Evolutionary conservation across 2,329 filamentous ascomycete genomes (phyloP), one percentile per base, ranked within the genome.

Genomic region (Verruconis gallopava): DNA sequence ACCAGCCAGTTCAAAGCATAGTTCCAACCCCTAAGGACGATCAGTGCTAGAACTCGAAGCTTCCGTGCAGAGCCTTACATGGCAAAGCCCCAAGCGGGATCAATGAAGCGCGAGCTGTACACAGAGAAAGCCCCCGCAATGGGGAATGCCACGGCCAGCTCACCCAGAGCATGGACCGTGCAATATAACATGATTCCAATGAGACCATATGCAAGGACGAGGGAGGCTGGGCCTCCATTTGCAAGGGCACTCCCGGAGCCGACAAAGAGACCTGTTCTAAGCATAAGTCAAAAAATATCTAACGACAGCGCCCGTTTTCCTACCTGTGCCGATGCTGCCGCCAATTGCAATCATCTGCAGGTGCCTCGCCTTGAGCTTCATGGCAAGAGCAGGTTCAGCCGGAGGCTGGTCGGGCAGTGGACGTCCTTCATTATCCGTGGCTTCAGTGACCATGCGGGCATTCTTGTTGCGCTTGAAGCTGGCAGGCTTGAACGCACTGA

Each of bases 271-370:
- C n/a, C n/a, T n/a, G n/a, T n/a, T n/a, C n/a, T n/a, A n/a, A n/a
- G n/a, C n/a, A n/a, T n/a, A n/a, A n/a, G n/a, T n/a, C n/a, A n/a
- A n/a, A n/a, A n/a, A n/a, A n/a, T n/a, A n/a, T n/a, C n/a, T n/a
- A n/a, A n/a, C n/a, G n/a, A n/a, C n/a, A n/a, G n/a, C n/a, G n/a
- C n/a, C n/a, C n/a, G n/a, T n/a, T n/a, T n/a, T n/a, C n/a, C n/a
- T n/a, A n/a, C n/a, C n/a, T 60, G 43, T 65, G 75, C 82, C 83
- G 32, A 91, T 89, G 5, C 81, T 85, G 19, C 85, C 84, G 47
- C 84, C 84, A 51, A 91, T 88, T 4, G 85, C 84, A 68, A 93
- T 91, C 84, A 91, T 91, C 65, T 91, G 84, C 51, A 91, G 56
- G 65, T 91, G 85, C 30, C 85, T 70, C 20, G 78, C 77, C 63